Evolutionary conservation across 2,329 filamentous ascomycete species (phyloP).

Genomic region (Paecilomyces formosus): DNA sequence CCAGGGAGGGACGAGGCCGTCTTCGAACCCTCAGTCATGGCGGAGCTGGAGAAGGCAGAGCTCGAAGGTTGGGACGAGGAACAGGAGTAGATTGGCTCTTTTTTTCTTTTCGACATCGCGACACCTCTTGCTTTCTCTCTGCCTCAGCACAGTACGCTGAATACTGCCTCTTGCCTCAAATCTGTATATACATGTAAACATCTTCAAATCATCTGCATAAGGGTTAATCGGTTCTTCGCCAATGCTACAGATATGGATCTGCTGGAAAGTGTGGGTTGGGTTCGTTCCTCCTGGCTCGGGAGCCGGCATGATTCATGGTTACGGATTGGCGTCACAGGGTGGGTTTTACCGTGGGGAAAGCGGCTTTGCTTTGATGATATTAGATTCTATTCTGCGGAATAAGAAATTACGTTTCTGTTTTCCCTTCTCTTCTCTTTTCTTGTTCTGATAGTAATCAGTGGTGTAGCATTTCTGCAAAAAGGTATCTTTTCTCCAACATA

Average conservation of each 20-base stretch:
- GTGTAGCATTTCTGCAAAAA: neutral
- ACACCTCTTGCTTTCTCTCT: too few relatives aligned
- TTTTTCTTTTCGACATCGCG: neutral
- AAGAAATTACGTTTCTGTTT: neutral
- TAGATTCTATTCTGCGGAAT: neutral
- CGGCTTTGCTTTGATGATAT: neutral
- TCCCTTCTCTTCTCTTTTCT: neutral
- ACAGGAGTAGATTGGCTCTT: slow-evolving; percentile 46
- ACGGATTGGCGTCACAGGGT: neutral
- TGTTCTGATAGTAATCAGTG: neutral
- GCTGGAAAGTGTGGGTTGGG: neutral
- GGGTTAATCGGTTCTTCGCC: neutral
- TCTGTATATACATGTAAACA: neutral
- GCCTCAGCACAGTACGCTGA: neutral
- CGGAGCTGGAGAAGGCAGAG: slow-evolving; percentile 64
- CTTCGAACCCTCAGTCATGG: slow-evolving; percentile 68
- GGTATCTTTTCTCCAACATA: too few relatives aligned
- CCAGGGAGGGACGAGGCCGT: slow-evolving; percentile 63
- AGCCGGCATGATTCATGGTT: neutral
- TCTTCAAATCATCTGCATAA: neutral
- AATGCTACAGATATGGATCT: neutral
- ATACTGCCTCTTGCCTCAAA: neutral
- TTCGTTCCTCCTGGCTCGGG: neutral
- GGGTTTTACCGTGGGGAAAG: neutral
- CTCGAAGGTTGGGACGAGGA: slow-evolving; percentile 77